These are phyloP conservation scores for Amaranthus tricolor DNA, from an alignment of 179 eudicot species.

Conservation along the genomic window DNA sequence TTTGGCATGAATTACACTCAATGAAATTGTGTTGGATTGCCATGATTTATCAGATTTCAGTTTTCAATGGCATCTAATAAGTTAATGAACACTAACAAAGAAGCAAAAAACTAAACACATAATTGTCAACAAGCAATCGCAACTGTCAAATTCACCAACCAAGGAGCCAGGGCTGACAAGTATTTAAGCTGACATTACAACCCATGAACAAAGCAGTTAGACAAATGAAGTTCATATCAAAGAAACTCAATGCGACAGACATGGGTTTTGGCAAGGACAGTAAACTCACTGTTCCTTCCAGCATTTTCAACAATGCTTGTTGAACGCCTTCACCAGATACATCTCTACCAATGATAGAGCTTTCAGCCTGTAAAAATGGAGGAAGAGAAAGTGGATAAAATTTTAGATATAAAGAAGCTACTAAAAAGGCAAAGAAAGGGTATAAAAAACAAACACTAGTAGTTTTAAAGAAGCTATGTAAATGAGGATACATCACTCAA, in stretches of 20 bases:
- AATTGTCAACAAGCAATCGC: not conserved
- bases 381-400: not conserved
- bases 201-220: not conserved
- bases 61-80: not conserved
- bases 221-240: not conserved
- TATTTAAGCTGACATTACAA: not conserved
- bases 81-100: not conserved
- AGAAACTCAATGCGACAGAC: not conserved
- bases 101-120: not conserved
- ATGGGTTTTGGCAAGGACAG: not conserved
- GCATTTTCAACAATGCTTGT: slow-evolving; percentile 93
- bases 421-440: not conserved
- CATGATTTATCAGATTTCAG: not conserved
- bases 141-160: too few relatives aligned
- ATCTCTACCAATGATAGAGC: slow-evolving; percentile 85
- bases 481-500: not conserved
- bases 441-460: not conserved
- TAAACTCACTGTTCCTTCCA: slow-evolving; percentile 62
- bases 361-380: slow-evolving; percentile 56
- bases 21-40: not conserved
- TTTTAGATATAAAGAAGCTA: not conserved
- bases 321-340: slow-evolving; percentile 98
- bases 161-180: not conserved
- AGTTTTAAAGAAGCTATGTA: not conserved
- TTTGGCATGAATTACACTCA: not conserved